Conservation (phyloP, 768 basidiomycete genomes). For the Gyrodon lividus region DNA sequence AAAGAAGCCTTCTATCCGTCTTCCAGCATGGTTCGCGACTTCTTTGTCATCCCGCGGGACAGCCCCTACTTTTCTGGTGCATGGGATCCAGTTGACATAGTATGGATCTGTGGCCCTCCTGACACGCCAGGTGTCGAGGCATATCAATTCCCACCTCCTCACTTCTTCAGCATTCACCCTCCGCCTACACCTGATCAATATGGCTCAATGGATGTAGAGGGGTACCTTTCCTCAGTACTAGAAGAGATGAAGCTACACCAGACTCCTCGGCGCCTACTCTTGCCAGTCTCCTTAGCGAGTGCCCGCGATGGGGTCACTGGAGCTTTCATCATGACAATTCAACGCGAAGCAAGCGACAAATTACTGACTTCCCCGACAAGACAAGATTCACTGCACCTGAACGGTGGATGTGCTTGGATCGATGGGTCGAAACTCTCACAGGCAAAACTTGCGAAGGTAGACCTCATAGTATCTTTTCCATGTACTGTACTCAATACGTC, state of each 20-base stretch:
- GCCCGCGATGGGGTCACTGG: constrained; percentile 40
- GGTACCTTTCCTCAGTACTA: not conserved
- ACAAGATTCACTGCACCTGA: constrained; percentile 36
- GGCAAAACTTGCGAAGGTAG: constrained; percentile 56
- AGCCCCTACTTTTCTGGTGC: constrained; percentile 68
- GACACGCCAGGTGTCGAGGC: constrained; percentile 55
- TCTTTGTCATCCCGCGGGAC: constrained; percentile 66
- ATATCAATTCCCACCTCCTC: constrained; percentile 70
- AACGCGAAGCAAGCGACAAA: constrained; percentile 45
- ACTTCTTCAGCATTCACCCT: constrained; percentile 11
- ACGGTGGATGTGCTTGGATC: constrained; percentile 58
- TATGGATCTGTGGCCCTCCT: constrained; percentile 56
- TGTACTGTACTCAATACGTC: not conserved
- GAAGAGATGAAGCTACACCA: constrained; percentile 4
- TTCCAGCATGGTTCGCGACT: constrained; percentile 68
- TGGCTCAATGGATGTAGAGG: not conserved
- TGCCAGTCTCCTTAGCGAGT: constrained; percentile 31
- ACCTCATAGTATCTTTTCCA: constrained; percentile 9
- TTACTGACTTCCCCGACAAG: constrained; percentile 30
- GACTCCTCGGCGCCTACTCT: not conserved
- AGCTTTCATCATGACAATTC: constrained; percentile 46
- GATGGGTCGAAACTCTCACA: constrained; percentile 50
- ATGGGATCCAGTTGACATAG: constrained; percentile 67
- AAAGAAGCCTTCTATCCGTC: constrained; percentile 60
- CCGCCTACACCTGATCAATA: not conserved